These are phyloP conservation scores for Ramichloridium luteum DNA, from an alignment of 2,329 filamentous ascomycete species.

Conservation along the genomic window DNA sequence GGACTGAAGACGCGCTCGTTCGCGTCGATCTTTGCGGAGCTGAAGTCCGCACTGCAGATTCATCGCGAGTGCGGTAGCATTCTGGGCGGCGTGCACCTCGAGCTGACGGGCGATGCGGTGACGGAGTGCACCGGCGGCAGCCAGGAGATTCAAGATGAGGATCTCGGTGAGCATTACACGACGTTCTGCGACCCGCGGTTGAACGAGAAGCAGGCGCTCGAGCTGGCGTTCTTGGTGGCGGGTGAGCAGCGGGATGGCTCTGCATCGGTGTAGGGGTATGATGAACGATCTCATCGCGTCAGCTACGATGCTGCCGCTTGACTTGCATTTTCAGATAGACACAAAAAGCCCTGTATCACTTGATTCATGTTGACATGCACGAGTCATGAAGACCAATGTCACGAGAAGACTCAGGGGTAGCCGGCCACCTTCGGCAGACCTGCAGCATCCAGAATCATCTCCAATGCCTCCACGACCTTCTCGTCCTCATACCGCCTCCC, in stretches of 20 bases:
- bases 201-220: conserved; percentile 95
- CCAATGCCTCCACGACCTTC: no score
- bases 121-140: conserved; percentile 92
- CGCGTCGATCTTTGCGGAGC: conserved; percentile 75
- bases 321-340: no score
- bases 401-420: no score
- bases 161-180: conserved; percentile 81
- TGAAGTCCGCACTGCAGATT: conserved; percentile 70
- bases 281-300: no score
- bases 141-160: conserved; percentile 74
- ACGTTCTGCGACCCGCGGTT: conserved; percentile 90
- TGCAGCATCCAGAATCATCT: no score
- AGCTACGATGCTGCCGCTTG: no score
- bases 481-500: conserved; percentile 44
- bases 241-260: conserved; percentile 36
- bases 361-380: no score
- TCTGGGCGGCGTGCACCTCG: conserved; percentile 86
- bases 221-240: conserved; percentile 86
- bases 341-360: no score
- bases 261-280: no score
- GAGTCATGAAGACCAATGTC: no score
- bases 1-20: conserved; percentile 92
- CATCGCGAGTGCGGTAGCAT: conserved; percentile 76
- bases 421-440: no score
- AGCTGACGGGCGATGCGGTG: conserved; percentile 89